Percentiles rank a stretch among this genome's conserved stretches.
phyloP scores from a whole-genome alignment of 306 rosid genomes.

The Cicer bijugum region DNA sequence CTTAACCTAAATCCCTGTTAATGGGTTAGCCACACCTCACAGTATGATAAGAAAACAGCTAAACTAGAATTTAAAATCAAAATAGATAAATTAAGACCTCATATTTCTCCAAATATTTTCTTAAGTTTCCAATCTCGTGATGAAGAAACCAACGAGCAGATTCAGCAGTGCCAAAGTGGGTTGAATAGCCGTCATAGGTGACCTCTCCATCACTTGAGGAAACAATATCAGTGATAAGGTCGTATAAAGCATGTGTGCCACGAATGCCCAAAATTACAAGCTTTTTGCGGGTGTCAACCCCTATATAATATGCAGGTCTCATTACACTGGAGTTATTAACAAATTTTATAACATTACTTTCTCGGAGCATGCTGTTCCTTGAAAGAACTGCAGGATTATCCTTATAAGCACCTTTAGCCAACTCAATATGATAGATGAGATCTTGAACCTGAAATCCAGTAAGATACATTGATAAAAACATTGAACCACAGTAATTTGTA shows the following conservation, averaged over 20 bases:
- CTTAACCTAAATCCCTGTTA: conserved; percentile 93
- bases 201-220: conserved; percentile 73
- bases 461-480: conserved; percentile 43
- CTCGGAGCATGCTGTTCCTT: conserved; percentile 86
- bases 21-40: conserved; percentile 54
- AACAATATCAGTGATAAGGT: conserved; percentile 85
- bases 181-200: conserved; percentile 84
- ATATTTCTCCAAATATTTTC: conserved; percentile 73
- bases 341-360: conserved; percentile 83
- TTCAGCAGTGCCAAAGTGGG: conserved; percentile 92
- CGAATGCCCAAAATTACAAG: conserved; percentile 86
- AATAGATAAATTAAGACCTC: conserved; percentile 49
- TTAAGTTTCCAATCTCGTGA: conserved; percentile 71
- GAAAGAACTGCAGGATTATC: conserved; percentile 65
- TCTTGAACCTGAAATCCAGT: conserved; percentile 76
- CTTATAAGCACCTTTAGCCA: conserved; percentile 82
- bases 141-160: conserved; percentile 93
- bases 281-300: conserved; percentile 74
- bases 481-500: conserved; percentile 6
- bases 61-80: conserved; percentile 38
- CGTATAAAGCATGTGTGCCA: conserved; percentile 91
- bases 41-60: conserved; percentile 22
- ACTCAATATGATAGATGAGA: conserved; percentile 84
- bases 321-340: conserved; percentile 75
- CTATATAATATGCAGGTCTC: conserved; percentile 95